Evolutionary conservation across 1,139 yeast species (phyloP), one percentile per base, ranked within the genome.

Genomic region (Kazachstania sp.): DNA sequence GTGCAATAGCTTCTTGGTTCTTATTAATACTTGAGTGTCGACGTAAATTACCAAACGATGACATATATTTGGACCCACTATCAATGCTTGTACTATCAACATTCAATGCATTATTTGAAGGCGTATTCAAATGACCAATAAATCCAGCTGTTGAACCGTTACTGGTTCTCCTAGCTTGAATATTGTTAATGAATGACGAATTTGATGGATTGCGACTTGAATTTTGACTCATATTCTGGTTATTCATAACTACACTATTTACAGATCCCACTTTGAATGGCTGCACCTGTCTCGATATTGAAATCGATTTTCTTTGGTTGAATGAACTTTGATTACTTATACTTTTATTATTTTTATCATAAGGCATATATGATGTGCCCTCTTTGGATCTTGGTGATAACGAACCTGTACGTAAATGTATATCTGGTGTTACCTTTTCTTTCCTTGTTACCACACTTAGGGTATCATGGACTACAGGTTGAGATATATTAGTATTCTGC

Each of bases 201-300:
- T 60, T 61, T 8, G 72, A 70, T 38, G 67, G 69, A 42, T 66
- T 66, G 50, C 70, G 64, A 6, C 71, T 58, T 34, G 57, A 63
- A 65, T 63, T 47, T 30, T 57, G 62, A 35, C 53, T 51, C 6
- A 26, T 23, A 44, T 51, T 52, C 37, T 52, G 55, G 18, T 49
- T 43, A 57, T 62, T 45, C 29, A 30, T 18, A 74, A 79, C 19
- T 75, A 76, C 19, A 47, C 69, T 72, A 23, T 79, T 74, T 16
- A 79, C 72, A 0, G 85, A 78, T 0, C 85, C 86, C 1, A 77
- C 78, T 54, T 76, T 78, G 59, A 81, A 81, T 2, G 83, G 79
- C 51, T 78, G 83, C 15, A 78, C 70, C 12, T 54, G 61, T 36
- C 60, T 58, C 2, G 63, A 48, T n/a, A 57, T 50, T 1, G 57